A percentile compares a stretch with the other conserved stretches of the same genome.
phyloP scores from a whole-genome alignment of 192 early-diverging fungal species.

The Coemansia sp. region DNA sequence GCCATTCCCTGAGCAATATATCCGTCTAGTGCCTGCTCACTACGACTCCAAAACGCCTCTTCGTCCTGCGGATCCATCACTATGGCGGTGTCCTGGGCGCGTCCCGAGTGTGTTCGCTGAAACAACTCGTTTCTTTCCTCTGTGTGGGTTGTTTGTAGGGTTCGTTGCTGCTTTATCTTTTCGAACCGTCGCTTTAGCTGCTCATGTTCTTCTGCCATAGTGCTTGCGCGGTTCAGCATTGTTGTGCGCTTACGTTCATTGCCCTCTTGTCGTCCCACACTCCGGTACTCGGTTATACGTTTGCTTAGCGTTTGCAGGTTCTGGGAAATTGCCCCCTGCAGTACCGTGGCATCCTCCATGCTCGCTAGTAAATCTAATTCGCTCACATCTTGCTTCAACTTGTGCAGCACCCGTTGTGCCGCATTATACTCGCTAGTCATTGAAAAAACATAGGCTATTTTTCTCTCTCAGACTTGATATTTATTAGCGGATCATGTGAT shows the following conservation, averaged over 20 bases:
- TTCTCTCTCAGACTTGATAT: neutral
- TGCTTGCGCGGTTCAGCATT: slow-evolving; percentile 40
- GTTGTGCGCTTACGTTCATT: slow-evolving; percentile 45
- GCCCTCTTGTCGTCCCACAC: slow-evolving; percentile 41
- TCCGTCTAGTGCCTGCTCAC: slow-evolving; percentile 41
- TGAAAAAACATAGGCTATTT: slow-evolving; percentile 3
- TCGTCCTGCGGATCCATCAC: slow-evolving; percentile 34
- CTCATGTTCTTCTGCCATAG: slow-evolving; percentile 44
- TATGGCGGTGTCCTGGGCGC: slow-evolving; percentile 39
- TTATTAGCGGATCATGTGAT: no score
- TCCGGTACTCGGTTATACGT: slow-evolving; percentile 47
- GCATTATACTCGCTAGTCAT: slow-evolving; percentile 56
- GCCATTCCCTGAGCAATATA: slow-evolving; percentile 48
- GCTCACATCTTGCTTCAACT: slow-evolving; percentile 46
- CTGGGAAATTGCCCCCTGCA: slow-evolving; percentile 33
- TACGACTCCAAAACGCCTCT: slow-evolving; percentile 35
- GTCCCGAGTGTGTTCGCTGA: slow-evolving; percentile 10
- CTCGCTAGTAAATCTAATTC: slow-evolving; percentile 36
- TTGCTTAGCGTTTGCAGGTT: slow-evolving; percentile 42
- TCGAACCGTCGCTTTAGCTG: slow-evolving; percentile 42
- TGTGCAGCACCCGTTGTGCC: slow-evolving; percentile 51
- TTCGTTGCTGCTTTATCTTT: slow-evolving; percentile 34
- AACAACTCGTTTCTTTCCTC: slow-evolving; percentile 33
- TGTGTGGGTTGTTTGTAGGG: slow-evolving; percentile 7
- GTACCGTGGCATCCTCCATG: slow-evolving; percentile 9